These are phyloP conservation scores for Cladosporium sp. DNA, from an alignment of 2,329 filamentous ascomycete species.

Conservation along the genomic window DNA sequence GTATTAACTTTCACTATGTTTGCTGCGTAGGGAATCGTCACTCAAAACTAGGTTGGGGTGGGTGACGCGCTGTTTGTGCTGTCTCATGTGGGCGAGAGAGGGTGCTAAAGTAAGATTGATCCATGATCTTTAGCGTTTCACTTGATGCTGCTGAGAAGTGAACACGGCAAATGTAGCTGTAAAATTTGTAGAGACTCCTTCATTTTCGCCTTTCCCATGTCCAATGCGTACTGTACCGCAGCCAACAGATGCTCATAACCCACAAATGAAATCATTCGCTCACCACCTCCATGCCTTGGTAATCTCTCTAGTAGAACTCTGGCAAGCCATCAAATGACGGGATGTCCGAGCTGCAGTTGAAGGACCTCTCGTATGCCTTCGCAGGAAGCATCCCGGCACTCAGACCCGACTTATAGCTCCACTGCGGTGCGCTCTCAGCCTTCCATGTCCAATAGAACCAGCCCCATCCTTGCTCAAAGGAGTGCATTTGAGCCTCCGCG, in stretches of 20 bases:
- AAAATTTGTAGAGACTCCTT: neutral
- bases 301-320: conserved; percentile 46
- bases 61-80: too few relatives aligned
- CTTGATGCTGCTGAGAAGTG: neutral
- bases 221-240: neutral
- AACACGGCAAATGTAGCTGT: neutral
- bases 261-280: neutral
- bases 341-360: conserved; percentile 44
- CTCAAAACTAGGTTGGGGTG: too few relatives aligned
- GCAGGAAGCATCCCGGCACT: conserved; percentile 75
- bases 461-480: conserved; percentile 89
- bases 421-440: conserved; percentile 82
- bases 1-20: too few relatives aligned
- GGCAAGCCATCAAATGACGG: conserved; percentile 47
- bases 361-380: conserved; percentile 47
- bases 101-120: too few relatives aligned
- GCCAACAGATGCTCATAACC: neutral
- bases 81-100: too few relatives aligned
- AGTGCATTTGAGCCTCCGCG: conserved; percentile 93
- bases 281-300: neutral
- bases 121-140: too few relatives aligned
- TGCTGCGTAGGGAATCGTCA: too few relatives aligned
- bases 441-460: conserved; percentile 99
- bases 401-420: conserved; percentile 85
- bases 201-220: neutral